Evolutionary conservation across 345 rosid species (phyloP).

Genomic region (Aquilaria sinensis): DNA sequence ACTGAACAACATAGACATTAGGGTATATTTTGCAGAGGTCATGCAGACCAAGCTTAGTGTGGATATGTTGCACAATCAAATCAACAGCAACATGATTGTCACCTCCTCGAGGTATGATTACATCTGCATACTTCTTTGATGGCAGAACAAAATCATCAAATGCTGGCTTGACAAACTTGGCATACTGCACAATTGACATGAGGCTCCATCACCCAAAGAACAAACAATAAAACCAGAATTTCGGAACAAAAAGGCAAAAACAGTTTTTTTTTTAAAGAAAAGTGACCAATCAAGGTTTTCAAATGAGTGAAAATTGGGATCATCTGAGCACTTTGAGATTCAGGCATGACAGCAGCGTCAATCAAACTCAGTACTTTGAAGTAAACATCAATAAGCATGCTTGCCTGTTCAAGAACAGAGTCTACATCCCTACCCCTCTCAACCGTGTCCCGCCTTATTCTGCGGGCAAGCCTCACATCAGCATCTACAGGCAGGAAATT

Average conservation of each 20-base stretch:
- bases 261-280: background rate
- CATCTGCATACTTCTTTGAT: constrained; percentile 92
- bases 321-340: background rate
- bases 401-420: constrained; percentile 98
- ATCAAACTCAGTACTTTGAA: background rate
- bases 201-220: constrained; percentile 8
- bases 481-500: constrained; percentile 64
- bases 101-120: constrained; percentile 93
- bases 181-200: constrained; percentile 59
- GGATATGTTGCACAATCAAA: constrained; percentile 93
- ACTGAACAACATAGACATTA: constrained; percentile 67
- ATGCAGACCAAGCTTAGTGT: constrained; percentile 91
- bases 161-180: constrained; percentile 98
- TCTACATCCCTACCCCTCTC: constrained; percentile 92
- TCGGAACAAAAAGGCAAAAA: background rate
- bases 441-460: constrained; percentile 95
- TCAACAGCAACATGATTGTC: constrained; percentile 96
- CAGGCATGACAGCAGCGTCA: background rate
- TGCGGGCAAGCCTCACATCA: constrained; percentile 99
- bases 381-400: constrained; percentile 20
- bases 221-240: constrained; percentile 7
- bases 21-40: constrained; percentile 92
- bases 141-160: constrained; percentile 97
- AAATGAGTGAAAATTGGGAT: background rate
- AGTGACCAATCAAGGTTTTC: background rate